Evolutionary conservation across 108 stramenopile genomes (phyloP), one percentile per base, ranked within the genome.

Genomic region (Conticribra guillardii): DNA sequence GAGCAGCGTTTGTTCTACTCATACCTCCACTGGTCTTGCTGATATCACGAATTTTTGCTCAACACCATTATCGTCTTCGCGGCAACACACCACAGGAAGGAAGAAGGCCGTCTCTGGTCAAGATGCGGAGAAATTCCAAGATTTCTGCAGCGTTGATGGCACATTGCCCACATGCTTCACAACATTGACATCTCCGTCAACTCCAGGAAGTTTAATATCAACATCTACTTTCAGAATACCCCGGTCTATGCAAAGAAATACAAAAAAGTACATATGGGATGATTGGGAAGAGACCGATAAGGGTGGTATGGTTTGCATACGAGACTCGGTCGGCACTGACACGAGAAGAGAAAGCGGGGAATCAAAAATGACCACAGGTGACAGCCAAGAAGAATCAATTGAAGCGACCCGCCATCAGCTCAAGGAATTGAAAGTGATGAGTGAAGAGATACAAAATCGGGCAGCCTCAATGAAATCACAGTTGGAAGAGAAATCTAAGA

Each of bases 221-320:
- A 51, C 21, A 11, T 51, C 19, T 21, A 51, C n/a, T 19, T 45
- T 60, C 47, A 31, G 59, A 18, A 17, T 48, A 57, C 3, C 49
- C 29, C 15, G 21, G 0, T 33, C 27, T 22, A 23, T 45, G 33
- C 24, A 64, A 56, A 54, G 11, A 23, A 33, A 47, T 3, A 52
- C 32, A 14, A 72, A 72, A 34, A 52, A 48, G 45, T 73, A 64
- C 23, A 58, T 73, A 5, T 73, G 72, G 72, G 72, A 73, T 55
- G 62, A 73, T 21, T 73, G 72, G 72, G 72, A 73, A 31, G 63
- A 64, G 48, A 57, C 45, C 17, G 17, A 33, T 19, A 15, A 50
- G 7, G 37, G 41, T n/a, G 63, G 30, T 19, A 49, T 31, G 28
- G 26, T 74, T 55, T 19, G 22, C 19, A 18, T 60, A 16, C 34